A percentile compares a stretch with the other conserved stretches of the same genome.
Conservation (phyloP, 192 early-diverging fungal species). For the Linderina pennispora region DNA sequence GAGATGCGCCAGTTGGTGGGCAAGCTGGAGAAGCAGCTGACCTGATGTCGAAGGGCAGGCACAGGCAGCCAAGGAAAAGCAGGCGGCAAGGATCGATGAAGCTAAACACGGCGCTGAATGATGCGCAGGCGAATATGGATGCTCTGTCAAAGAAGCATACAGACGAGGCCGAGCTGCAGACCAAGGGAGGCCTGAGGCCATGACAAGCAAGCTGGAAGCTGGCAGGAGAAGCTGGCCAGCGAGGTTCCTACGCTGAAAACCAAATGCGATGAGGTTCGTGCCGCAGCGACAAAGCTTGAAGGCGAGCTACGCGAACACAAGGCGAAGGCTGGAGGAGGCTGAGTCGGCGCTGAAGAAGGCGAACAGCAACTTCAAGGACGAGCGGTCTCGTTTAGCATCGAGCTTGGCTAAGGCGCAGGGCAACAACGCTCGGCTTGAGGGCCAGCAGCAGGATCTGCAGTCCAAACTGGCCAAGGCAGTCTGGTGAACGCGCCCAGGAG, state of each 20-base stretch:
- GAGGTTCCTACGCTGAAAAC: neutral
- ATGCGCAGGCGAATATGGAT: neutral
- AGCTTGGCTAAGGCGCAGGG: conserved; percentile 34
- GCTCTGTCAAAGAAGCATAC: neutral
- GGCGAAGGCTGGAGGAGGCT: neutral
- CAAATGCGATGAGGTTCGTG: neutral
- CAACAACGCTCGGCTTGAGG: conserved; percentile 13
- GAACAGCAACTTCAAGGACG: conserved; percentile 6
- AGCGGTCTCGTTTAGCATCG: conserved; percentile 21
- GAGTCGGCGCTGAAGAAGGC: neutral
- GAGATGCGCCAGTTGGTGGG: neutral
- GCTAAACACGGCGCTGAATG: neutral
- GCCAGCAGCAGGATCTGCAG: conserved; percentile 17
- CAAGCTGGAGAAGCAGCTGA: conserved; percentile 6
- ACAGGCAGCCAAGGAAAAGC: neutral
- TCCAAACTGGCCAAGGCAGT: conserved; percentile 4
- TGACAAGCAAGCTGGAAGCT: neutral
- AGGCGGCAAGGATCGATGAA: neutral
- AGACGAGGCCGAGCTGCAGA: neutral
- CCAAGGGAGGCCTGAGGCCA: neutral
- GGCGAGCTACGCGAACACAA: conserved; percentile 1
- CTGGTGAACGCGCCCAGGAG: conserved; percentile 1
- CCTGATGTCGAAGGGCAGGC: too few relatives aligned
- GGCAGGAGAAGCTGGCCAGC: neutral
- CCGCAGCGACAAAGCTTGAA: neutral